Evolutionary conservation across 805 yeast species (phyloP).

Genomic region (Zygoascus flipseniorum): DNA sequence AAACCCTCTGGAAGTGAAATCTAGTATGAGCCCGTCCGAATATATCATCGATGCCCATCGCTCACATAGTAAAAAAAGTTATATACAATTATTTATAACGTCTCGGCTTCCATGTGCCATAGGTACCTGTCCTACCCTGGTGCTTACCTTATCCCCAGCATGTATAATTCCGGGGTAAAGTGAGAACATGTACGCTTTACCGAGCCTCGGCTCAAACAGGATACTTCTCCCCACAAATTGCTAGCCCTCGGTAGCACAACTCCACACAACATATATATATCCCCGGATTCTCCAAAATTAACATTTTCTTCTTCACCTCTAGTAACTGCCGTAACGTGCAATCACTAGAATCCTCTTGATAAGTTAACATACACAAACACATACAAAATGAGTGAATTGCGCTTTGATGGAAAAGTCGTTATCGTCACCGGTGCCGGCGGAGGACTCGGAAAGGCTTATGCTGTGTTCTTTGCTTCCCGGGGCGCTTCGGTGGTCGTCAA

Average conservation of each 20-base stretch:
- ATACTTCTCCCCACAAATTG: not conserved
- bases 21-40: too few relatives aligned
- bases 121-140: too few relatives aligned
- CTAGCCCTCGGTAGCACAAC: not conserved
- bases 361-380: not conserved
- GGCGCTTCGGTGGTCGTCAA: constrained; percentile 96
- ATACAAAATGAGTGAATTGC: constrained; percentile 27
- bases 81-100: too few relatives aligned
- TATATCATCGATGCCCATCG: too few relatives aligned
- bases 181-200: not conserved
- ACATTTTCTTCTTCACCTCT: not conserved
- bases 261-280: not conserved
- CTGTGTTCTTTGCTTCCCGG: constrained; percentile 74
- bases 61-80: too few relatives aligned
- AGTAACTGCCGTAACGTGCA: not conserved
- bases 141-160: too few relatives aligned
- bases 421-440: constrained; percentile 97
- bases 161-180: not conserved
- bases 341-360: not conserved
- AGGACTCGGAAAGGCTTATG: constrained; percentile 85
- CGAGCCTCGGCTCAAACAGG: not conserved
- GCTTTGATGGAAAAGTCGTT: constrained; percentile 74
- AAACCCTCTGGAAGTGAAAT: too few relatives aligned
- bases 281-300: not conserved
- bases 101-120: too few relatives aligned